phyloP scores from a whole-genome alignment of 1,284 basidiomycete genomes.

The Tranzscheliella williamsii region DNA sequence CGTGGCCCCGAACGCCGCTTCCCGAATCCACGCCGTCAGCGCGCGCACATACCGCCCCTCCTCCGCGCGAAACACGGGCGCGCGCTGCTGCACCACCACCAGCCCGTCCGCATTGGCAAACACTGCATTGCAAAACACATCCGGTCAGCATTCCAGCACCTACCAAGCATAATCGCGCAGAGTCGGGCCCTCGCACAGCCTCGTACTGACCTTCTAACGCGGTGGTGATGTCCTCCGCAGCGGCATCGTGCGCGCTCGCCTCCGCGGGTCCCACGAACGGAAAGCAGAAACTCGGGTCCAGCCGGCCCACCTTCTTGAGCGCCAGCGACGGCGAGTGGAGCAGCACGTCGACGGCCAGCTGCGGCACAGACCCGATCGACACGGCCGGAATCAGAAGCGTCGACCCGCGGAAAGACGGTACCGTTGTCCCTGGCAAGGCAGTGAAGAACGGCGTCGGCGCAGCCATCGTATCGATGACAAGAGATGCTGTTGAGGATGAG shows the following conservation, averaged over 20 bases:
- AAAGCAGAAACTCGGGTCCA: slow-evolving; percentile 42
- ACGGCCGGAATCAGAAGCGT: slow-evolving; percentile 48
- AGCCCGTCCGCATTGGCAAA: slow-evolving; percentile 15
- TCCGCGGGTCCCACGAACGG: slow-evolving; percentile 49
- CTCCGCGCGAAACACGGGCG: slow-evolving; percentile 41
- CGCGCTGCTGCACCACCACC: slow-evolving; percentile 49
- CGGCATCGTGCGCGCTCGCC: background rate
- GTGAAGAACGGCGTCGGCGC: slow-evolving; percentile 26
- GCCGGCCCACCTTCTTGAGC: slow-evolving; percentile 28
- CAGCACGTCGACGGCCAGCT: slow-evolving; percentile 51
- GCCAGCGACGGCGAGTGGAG: slow-evolving; percentile 22
- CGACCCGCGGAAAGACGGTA: slow-evolving; percentile 10
- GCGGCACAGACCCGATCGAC: slow-evolving; percentile 50
- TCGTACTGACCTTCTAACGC: too few species aligned
- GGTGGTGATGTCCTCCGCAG: background rate
- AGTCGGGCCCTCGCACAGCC: too few species aligned
- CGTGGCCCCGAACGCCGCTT: background rate
- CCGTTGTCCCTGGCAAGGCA: background rate
- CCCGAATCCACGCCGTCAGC: slow-evolving; percentile 11
- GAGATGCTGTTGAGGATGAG: too few species aligned
- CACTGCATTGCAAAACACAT: too few species aligned
- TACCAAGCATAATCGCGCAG: too few species aligned
- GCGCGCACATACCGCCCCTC: slow-evolving; percentile 8
- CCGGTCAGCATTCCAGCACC: too few species aligned
- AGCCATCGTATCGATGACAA: too few species aligned